Conservation (phyloP, 352 stramenopile genomes). For the Phytophthora sp. region DNA sequence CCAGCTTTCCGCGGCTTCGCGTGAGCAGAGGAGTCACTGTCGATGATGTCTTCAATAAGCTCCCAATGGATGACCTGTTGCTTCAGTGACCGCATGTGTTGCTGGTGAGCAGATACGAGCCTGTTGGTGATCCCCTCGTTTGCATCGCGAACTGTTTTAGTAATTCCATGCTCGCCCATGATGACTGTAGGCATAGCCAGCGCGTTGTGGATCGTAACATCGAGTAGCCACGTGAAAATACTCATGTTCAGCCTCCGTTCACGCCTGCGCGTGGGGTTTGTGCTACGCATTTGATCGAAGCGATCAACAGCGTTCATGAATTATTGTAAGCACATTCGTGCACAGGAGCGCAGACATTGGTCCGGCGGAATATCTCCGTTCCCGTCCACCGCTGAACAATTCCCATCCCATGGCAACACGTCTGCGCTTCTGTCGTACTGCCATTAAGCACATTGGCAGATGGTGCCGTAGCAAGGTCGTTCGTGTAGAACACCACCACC, state of each 20-base stretch:
- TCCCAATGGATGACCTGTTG: background rate
- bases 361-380: background rate
- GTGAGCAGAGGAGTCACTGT: no score
- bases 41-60: conserved; percentile 3
- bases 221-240: conserved; percentile 6
- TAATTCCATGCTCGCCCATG: no score
- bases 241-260: background rate
- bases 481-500: conserved; percentile 12
- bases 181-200: no score
- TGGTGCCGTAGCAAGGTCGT: background rate
- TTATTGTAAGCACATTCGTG: background rate
- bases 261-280: background rate
- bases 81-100: background rate
- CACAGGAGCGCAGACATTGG: background rate
- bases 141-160: background rate
- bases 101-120: background rate
- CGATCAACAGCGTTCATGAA: conserved; percentile 3
- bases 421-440: background rate
- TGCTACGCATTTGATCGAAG: conserved; percentile 3
- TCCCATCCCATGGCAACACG: conserved; percentile 3
- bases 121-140: background rate
- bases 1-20: conserved; percentile 1
- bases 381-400: conserved; percentile 9
- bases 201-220: conserved; percentile 6
- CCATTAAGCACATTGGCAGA: conserved; percentile 1